Evolutionary conservation across 495 filamentous ascomycete genomes (phyloP).

Genomic region (Xylaria acuta): DNA sequence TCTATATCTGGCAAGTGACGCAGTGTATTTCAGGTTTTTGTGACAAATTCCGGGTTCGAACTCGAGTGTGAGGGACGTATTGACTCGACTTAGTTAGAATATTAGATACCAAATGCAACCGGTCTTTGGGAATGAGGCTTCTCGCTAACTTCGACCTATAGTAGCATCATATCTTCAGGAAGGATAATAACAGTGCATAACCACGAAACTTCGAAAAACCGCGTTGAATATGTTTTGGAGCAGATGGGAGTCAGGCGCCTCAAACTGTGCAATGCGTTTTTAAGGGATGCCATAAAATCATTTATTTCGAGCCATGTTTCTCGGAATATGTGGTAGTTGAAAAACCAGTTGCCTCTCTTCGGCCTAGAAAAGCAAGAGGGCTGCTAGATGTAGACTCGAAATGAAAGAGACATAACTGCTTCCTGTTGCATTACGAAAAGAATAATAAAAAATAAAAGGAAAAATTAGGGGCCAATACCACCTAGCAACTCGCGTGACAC

Average conservation of each 20-base stretch:
- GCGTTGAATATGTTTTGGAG: background rate
- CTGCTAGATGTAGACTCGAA: no score
- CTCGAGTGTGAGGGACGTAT: background rate
- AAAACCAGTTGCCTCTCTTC: no score
- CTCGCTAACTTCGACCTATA: background rate
- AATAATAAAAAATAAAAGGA: no score
- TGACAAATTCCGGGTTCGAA: background rate
- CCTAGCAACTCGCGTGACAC: no score
- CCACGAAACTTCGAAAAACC: background rate
- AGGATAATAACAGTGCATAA: background rate
- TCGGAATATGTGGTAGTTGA: no score
- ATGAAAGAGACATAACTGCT: no score
- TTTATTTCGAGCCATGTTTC: no score
- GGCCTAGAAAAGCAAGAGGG: no score
- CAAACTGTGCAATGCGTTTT: background rate
- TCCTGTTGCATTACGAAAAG: no score
- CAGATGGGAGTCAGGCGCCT: background rate
- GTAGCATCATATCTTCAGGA: no score
- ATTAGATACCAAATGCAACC: background rate
- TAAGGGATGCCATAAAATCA: no score
- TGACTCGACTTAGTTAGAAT: background rate
- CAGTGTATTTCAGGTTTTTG: background rate
- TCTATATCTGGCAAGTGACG: background rate
- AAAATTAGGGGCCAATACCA: no score
- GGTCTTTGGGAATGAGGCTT: background rate